Evolutionary conservation across 768 basidiomycete species (phyloP), one percentile per base, ranked within the genome.

Genomic region (Pisolithus albus): DNA sequence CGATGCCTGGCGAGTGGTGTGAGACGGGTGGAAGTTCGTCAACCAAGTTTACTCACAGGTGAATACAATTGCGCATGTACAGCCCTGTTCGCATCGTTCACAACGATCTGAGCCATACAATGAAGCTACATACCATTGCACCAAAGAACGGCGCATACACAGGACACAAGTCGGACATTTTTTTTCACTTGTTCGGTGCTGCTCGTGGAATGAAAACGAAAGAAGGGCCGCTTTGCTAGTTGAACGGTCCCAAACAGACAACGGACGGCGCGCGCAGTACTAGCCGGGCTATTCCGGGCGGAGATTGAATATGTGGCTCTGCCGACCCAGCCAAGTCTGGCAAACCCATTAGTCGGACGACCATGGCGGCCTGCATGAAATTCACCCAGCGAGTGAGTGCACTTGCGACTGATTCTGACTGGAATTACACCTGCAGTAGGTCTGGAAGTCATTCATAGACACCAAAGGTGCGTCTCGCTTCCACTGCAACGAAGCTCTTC

Each of bases 61-160:
- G 73, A 99, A 96, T 67, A 95, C 89, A 67, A 98, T 97, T 56
- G 95, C 92, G 65, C 86, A 84, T 51, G 94, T 92, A 78, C 92
- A 95, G 59, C 95, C 95, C 92, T 94, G 65, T 34, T 55, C 47
- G 43, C 11, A 18, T 16, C 7, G 47, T 65, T 42, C 62, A 54
- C 46, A 23, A 46, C 50, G 18, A 53, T 18, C 26, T 18, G 18
- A 21, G 43, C 39, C 50, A 24, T 19, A 15, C 47, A 19, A 38
- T 24, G 26, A 32, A 45, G 45, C 26, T 32, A 8, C 5, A 18
- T 11, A 71, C 92, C 90, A 96, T 92, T 52, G 88, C 91, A 62
- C 92, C 92, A 63, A 99, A 99, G 78, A 97, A 98, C 59, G 95
- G 95, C 52, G 95, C 89, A 72, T 98, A 98, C 49, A 95, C 92